Evolutionary conservation across 1,284 basidiomycete genomes (phyloP), one percentile per base, ranked within the genome.

Genomic region (Fomitopsis palustris): DNA sequence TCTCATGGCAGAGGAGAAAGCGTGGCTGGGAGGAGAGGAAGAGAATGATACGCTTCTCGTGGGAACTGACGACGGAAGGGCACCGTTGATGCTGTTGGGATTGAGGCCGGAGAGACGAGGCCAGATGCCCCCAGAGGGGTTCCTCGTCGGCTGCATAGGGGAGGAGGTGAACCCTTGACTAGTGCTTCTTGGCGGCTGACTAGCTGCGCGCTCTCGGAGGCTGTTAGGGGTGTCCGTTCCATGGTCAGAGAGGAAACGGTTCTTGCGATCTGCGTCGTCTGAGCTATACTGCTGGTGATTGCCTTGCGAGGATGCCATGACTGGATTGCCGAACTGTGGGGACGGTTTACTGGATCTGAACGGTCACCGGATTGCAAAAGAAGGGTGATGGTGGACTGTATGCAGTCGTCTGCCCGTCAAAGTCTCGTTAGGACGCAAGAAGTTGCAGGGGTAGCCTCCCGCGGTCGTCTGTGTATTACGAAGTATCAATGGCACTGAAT

Each of bases 21-120:
- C 78, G 45, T 77, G 74, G 63, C 80, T 78, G 39, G 80, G 68
- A 33, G 71, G 67, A 37, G 71, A 69, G 49, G 70, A 65, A 42
- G 85, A 86, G 71, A 88, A 88, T 51, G 87, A 89, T 51, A 86
- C 83, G 65, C 81, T 85, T 58, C 86, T 80, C 63, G 82, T 82
- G 61, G 85, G 81, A 63, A 84, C 75, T 59, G 81, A 74, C 53
- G 72, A 70, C 27, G 77, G 74, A 3, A 74, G 61, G 9, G 66
- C 68, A 21, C 68, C 67, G 12, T 69, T 29, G 41, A 66, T 66
- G 17, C 65, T 43, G 37, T 68, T 70, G 35, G 75, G 71, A 67
- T 72, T 77, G 63, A 77, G 73, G 52, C 67, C 67, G 55, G 74
- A 69, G 55, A 77, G 71, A 61, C 78, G 78, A 56, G 77, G 75